phyloP scores from a whole-genome alignment of 2,329 filamentous ascomycete genomes.

The Sclerotinia sclerotiorum region DNA sequence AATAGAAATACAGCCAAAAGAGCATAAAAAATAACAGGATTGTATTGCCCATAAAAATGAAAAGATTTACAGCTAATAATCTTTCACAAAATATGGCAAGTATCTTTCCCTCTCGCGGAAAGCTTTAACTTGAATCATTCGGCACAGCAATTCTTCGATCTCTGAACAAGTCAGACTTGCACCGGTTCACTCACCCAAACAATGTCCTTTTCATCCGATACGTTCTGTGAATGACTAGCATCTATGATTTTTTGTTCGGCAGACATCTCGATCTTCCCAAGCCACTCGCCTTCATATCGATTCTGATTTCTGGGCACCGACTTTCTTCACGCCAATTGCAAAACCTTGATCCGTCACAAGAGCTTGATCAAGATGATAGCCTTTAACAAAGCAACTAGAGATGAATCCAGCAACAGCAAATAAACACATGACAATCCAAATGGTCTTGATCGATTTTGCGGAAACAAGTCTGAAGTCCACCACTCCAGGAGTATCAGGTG shows the following conservation, averaged over 20 bases:
- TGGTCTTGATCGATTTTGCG: constrained; percentile 51
- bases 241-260: neutral
- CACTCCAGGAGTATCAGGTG: neutral
- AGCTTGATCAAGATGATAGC: constrained; percentile 47
- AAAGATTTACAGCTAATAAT: neutral
- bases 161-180: neutral
- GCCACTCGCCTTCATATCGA: neutral
- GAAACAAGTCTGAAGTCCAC: constrained; percentile 43
- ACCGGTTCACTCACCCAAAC: neutral
- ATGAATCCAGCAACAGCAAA: constrained; percentile 49
- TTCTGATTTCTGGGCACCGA: neutral
- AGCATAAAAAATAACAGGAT: no score
- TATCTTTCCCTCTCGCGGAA: neutral
- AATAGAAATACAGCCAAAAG: neutral
- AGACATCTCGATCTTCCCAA: neutral
- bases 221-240: neutral
- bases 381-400: constrained; percentile 49
- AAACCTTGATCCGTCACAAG: constrained; percentile 47
- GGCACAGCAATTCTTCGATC: neutral
- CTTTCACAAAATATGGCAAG: neutral
- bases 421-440: constrained; percentile 54
- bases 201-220: neutral
- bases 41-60: neutral
- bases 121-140: neutral
- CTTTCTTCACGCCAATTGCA: neutral